Conservation (phyloP, 805 yeast genomes). For the Priceomyces melissophilus region DNA sequence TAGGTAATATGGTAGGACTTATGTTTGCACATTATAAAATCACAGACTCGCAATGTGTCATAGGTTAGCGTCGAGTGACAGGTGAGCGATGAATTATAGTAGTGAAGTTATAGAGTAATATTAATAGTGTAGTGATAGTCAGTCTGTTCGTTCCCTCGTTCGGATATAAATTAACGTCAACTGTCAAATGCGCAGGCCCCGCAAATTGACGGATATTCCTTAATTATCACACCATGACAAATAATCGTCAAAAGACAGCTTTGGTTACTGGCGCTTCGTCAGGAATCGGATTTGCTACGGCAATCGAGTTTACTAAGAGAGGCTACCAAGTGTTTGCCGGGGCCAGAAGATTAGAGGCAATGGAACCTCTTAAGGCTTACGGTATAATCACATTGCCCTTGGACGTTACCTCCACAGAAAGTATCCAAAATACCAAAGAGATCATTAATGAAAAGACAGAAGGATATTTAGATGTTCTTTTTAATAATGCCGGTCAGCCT, state of each 20-base stretch:
- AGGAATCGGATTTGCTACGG: constrained; percentile 51
- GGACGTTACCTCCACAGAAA: constrained; percentile 55
- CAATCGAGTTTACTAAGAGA: constrained; percentile 46
- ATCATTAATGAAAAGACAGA: constrained; percentile 41
- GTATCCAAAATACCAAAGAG: constrained; percentile 43
- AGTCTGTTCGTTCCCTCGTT: background rate
- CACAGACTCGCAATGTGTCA: no score
- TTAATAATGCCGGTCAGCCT: constrained; percentile 75
- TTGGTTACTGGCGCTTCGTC: constrained; percentile 58
- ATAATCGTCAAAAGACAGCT: constrained; percentile 38
- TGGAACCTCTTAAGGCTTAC: constrained; percentile 47
- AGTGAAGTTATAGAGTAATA: no score
- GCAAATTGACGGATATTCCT: no score
- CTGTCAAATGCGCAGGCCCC: background rate
- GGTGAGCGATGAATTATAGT: no score
- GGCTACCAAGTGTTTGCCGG: constrained; percentile 68
- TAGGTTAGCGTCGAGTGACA: no score
- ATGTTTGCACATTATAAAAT: no score
- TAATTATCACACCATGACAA: constrained; percentile 6
- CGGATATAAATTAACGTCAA: background rate
- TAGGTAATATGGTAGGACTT: no score
- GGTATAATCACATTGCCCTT: constrained; percentile 47
- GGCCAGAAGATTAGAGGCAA: constrained; percentile 63
- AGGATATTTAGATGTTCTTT: constrained; percentile 55
- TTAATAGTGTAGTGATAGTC: no score